A percentile compares a stretch with the other conserved stretches of the same genome.
Conservation (phyloP, 1,139 yeast species). For the Scheffersomyces cryptocercus region DNA sequence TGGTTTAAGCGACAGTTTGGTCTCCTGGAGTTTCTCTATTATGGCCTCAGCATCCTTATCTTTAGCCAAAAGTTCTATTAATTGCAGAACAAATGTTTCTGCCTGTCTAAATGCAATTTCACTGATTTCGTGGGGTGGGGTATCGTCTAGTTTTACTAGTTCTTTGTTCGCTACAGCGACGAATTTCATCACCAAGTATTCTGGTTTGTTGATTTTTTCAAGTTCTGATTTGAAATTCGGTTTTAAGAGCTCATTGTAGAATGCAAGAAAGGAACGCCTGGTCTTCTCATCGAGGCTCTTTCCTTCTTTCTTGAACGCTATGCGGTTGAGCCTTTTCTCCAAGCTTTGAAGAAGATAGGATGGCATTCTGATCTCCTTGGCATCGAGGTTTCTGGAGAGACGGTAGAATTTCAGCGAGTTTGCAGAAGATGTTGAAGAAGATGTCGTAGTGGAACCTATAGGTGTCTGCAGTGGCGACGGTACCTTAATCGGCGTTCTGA, state of each 20-base stretch:
- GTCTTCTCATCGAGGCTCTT: conserved; percentile 35
- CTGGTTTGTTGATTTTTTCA: conserved; percentile 49
- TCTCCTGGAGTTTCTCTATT: conserved; percentile 44
- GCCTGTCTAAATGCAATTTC: conserved; percentile 56
- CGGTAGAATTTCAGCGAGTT: conserved; percentile 16
- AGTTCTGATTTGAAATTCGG: conserved; percentile 45
- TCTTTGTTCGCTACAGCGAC: conserved; percentile 67
- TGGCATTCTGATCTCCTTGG: conserved; percentile 39
- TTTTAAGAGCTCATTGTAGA: conserved; percentile 62
- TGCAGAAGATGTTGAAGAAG: conserved; percentile 5
- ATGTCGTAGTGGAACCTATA: conserved; percentile 2
- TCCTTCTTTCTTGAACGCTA: conserved; percentile 56
- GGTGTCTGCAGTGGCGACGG: conserved; percentile 1
- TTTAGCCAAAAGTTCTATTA: conserved; percentile 49
- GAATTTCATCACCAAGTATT: conserved; percentile 66
- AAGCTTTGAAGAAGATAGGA: conserved; percentile 47
- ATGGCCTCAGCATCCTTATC: conserved; percentile 41
- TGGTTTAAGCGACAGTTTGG: conserved; percentile 42
- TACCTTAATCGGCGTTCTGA: conserved; percentile 38
- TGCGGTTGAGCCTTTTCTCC: conserved; percentile 48
- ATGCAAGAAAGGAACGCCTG: conserved; percentile 51
- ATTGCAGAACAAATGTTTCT: conserved; percentile 54
- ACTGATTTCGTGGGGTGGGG: conserved; percentile 41
- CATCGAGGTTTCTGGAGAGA: conserved; percentile 9
- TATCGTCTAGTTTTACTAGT: conserved; percentile 48